Conservation (phyloP, 371 early-diverging fungal species). For the Mucor sp. region DNA sequence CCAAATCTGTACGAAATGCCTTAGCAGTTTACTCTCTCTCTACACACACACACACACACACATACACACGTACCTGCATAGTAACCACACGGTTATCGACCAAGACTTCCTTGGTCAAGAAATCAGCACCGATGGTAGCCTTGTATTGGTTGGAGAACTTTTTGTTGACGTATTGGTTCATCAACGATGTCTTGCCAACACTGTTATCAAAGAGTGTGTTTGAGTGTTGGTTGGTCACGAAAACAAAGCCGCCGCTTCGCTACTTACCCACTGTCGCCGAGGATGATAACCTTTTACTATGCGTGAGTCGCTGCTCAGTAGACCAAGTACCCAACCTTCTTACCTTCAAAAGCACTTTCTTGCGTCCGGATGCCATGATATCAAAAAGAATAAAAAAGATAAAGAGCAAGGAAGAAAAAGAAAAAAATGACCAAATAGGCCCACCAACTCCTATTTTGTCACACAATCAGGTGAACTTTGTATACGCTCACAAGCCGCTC, state of each 20-base stretch:
- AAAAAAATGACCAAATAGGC: neutral
- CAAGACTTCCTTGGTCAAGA: slow-evolving; percentile 97
- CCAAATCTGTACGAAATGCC: too few relatives aligned
- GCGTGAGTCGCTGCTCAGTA: neutral
- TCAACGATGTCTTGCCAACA: slow-evolving; percentile 96
- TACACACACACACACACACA: too few relatives aligned
- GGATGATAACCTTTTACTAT: slow-evolving; percentile 78
- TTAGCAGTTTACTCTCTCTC: too few relatives aligned
- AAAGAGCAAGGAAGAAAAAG: slow-evolving; percentile 2
- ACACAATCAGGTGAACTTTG: slow-evolving; percentile 1
- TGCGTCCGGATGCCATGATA: slow-evolving; percentile 18
- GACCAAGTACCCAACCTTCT: neutral
- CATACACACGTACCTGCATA: slow-evolving; percentile 83
- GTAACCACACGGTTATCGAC: slow-evolving; percentile 88
- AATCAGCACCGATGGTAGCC: slow-evolving; percentile 99
- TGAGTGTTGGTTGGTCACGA: too few relatives aligned
- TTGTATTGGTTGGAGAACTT: slow-evolving; percentile 99
- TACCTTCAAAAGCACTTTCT: slow-evolving; percentile 18
- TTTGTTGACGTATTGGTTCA: slow-evolving; percentile 99
- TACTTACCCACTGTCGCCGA: slow-evolving; percentile 87
- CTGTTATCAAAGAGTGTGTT: slow-evolving; percentile 25
- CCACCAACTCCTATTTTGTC: slow-evolving; percentile 3
- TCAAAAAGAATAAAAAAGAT: neutral
- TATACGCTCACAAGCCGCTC: slow-evolving; percentile 1
- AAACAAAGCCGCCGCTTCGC: neutral